Evolutionary conservation across 1,284 basidiomycete genomes (phyloP).

Genomic region (Malassezia obtusa): DNA sequence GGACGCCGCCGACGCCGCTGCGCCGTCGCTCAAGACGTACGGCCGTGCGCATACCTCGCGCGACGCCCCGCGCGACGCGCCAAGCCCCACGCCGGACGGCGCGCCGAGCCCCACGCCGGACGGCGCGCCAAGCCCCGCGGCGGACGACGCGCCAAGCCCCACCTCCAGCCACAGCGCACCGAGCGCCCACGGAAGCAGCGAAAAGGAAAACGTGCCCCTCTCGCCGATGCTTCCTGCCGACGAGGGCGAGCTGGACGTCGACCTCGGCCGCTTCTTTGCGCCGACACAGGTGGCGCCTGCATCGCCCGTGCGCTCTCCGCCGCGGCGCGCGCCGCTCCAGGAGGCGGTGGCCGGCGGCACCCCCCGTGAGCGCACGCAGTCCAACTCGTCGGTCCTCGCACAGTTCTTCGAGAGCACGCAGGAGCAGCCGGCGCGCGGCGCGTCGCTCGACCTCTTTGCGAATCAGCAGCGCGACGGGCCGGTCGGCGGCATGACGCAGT

Average conservation of each 20-base stretch:
- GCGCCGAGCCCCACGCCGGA: too few relatives aligned
- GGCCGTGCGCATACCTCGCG: too few relatives aligned
- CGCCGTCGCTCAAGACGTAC: too few relatives aligned
- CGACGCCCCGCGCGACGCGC: too few relatives aligned
- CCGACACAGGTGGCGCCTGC: slow-evolving; percentile 20
- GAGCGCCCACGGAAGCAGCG: background rate
- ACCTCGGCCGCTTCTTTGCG: slow-evolving; percentile 29
- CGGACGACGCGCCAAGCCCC: background rate
- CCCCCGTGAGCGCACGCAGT: slow-evolving; percentile 6
- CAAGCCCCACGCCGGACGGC: too few relatives aligned
- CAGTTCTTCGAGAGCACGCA: slow-evolving; percentile 42
- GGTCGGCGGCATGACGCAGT: slow-evolving; percentile 28
- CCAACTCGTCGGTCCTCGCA: slow-evolving; percentile 31
- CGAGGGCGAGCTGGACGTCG: slow-evolving; percentile 21
- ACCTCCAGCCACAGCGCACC: background rate
- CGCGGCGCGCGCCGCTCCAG: slow-evolving; percentile 10
- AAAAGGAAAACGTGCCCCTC: slow-evolving; percentile 35
- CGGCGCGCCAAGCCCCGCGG: too few relatives aligned
- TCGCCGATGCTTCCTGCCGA: slow-evolving; percentile 12
- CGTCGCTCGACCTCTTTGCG: slow-evolving; percentile 33
- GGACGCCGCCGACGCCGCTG: too few relatives aligned
- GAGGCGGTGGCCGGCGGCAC: background rate
- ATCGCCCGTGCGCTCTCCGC: slow-evolving; percentile 15
- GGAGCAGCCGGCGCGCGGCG: slow-evolving; percentile 24
- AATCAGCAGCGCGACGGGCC: slow-evolving; percentile 22